Evolutionary conservation across 352 stramenopile genomes (phyloP), one percentile per base, ranked within the genome.

Genomic region (Globisporangium okanoganense): DNA sequence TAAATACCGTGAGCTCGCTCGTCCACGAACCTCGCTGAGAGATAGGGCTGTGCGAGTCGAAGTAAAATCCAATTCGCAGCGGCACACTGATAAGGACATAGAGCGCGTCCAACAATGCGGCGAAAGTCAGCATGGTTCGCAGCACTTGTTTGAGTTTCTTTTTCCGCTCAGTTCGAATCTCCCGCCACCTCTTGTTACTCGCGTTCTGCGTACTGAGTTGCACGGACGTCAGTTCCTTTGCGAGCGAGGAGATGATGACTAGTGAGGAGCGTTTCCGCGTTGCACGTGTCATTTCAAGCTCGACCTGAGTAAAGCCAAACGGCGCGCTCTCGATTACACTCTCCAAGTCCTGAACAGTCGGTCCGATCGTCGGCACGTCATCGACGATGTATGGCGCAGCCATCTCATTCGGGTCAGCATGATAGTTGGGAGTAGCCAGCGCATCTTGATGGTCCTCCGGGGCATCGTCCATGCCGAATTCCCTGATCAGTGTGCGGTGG

Each of bases 41-140:
- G 1, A 51, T n/a, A 14, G 22, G 61, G 20, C 71, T 61, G 57
- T 56, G 73, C 18, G 73, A 67, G 29, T 85, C 74, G 22, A 83
- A 83, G 31, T 70, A 52, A 41, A 82, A 85, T 2, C 74, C 73
- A 25, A 83, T 44, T 0, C 72, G 76, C 13, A 79, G 48, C 13
- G 73, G 72, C 48, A 76, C 58, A 43, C 44, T 70, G 45, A 79
- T 40, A 31, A 85, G 55, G 14, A 83, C 59, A 33, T 78, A 79
- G 24, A 79, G 9, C 9, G 67, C 60, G 40, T 83, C 74, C 4
- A 67, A 5, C 29, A 85, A 76, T 50, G 68, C 74, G 13, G 69
- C 56, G 33, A 66, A 0, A 2, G 38, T 33, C 24, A 66, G 20
- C 24, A 62, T 29, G 20, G 16, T 20, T 2, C 44, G 49, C 29